Evolutionary conservation across 768 basidiomycete species (phyloP).

Genomic region (Asterophora lycoperdoides): DNA sequence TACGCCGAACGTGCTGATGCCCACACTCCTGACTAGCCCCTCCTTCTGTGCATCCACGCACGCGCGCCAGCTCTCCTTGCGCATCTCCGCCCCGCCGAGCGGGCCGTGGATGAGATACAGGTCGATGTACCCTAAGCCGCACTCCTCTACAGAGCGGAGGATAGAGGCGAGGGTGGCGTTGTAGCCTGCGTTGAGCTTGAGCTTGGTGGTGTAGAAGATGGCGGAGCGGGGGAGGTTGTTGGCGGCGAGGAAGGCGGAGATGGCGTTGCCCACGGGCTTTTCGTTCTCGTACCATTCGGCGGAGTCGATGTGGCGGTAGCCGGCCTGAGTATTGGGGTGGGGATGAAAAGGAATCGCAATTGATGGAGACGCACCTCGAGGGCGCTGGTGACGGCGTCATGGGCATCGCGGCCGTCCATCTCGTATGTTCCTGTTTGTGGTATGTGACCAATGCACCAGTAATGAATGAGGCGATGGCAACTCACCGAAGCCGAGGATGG

Average conservation of each 20-base stretch:
- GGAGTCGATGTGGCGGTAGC: slow-evolving; percentile 59
- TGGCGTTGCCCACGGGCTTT: slow-evolving; percentile 55
- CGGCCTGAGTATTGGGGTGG: slow-evolving; percentile 36
- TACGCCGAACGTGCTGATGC: slow-evolving; percentile 60
- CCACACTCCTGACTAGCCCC: slow-evolving; percentile 56
- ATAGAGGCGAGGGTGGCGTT: slow-evolving; percentile 45
- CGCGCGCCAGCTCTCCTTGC: slow-evolving; percentile 63
- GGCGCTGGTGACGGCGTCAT: slow-evolving; percentile 54
- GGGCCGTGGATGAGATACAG: slow-evolving; percentile 71
- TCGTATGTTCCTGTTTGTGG: slow-evolving; percentile 51
- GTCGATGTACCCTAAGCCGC: slow-evolving; percentile 62
- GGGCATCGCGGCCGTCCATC: slow-evolving; percentile 52
- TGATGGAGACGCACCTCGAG: slow-evolving; percentile 43
- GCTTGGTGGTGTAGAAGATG: slow-evolving; percentile 71
- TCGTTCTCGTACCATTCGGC: slow-evolving; percentile 65
- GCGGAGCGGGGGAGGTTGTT: slow-evolving; percentile 49
- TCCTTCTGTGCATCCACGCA: slow-evolving; percentile 59
- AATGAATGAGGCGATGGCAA: not conserved
- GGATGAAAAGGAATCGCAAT: slow-evolving; percentile 4
- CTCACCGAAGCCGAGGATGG: slow-evolving; percentile 55
- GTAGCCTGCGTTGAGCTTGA: slow-evolving; percentile 54
- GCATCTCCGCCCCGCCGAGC: slow-evolving; percentile 51
- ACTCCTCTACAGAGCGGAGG: slow-evolving; percentile 46
- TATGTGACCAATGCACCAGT: too few relatives aligned
- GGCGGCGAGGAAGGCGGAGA: slow-evolving; percentile 47